Conservation (phyloP, 2,329 filamentous ascomycete genomes). For the Didymella lethalis region DNA sequence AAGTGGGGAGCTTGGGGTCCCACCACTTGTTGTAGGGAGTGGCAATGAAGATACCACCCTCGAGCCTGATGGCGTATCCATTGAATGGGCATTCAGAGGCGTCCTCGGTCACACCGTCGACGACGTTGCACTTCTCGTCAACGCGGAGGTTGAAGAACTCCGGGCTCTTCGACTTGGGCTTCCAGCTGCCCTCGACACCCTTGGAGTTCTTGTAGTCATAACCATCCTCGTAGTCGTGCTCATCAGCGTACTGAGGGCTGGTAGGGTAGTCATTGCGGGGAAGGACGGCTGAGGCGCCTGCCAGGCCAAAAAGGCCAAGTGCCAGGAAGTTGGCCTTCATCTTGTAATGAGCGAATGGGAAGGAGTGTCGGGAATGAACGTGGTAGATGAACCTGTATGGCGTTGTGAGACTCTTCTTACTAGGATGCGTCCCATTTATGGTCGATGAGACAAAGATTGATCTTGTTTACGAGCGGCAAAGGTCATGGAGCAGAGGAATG, state of each 20-base stretch:
- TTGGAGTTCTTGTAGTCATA: constrained; percentile 12
- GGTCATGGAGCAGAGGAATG: constrained; percentile 32
- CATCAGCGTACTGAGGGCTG: constrained; percentile 8
- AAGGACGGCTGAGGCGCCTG: constrained; percentile 26
- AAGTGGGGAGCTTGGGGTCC: constrained; percentile 36
- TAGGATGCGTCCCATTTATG: constrained; percentile 39
- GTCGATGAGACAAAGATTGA: constrained; percentile 29
- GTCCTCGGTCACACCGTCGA: constrained; percentile 2
- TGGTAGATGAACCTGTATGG: constrained; percentile 26
- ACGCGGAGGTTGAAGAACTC: constrained; percentile 37
- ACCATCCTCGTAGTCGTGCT: constrained; percentile 9
- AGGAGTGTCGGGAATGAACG: constrained; percentile 33
- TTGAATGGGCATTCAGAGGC: constrained; percentile 24
- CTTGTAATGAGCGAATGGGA: constrained; percentile 26
- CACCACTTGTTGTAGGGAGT: constrained; percentile 43
- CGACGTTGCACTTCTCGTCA: constrained; percentile 26
- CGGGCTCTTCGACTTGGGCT: constrained; percentile 35
- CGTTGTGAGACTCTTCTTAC: constrained; percentile 32
- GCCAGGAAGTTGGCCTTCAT: constrained; percentile 33
- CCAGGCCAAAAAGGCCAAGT: constrained; percentile 29
- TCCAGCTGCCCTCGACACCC: constrained; percentile 21
- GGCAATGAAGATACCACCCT: constrained; percentile 38
- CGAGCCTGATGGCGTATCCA: constrained; percentile 35
- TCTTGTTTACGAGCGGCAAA: constrained; percentile 36
- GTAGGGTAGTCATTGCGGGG: constrained; percentile 10